Conservation (phyloP, 2,329 filamentous ascomycete species). For the Diaporthe caulivora region DNA sequence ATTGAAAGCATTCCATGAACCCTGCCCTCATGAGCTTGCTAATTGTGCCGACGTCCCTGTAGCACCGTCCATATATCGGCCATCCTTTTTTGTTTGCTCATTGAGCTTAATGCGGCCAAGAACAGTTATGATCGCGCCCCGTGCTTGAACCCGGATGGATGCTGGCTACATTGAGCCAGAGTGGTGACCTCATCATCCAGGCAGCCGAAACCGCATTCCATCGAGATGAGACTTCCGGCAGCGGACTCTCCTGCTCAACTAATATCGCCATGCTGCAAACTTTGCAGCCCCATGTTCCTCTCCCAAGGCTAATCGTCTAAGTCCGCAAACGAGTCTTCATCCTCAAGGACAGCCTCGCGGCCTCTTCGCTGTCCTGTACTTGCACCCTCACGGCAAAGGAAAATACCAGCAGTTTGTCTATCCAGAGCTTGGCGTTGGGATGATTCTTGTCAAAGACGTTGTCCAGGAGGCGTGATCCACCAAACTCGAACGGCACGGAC, state of each 20-base stretch:
- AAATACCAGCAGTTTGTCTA: not conserved
- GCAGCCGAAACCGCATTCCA: too few relatives aligned
- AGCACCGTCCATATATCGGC: not conserved
- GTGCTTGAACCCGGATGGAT: not conserved
- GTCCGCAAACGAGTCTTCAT: too few relatives aligned
- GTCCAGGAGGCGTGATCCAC: rapidly evolving
- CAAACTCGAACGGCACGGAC: not conserved
- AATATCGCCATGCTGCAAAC: too few relatives aligned
- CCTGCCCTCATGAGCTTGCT: not conserved
- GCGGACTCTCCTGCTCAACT: too few relatives aligned
- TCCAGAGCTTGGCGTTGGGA: not conserved
- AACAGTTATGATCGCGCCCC: too few relatives aligned
- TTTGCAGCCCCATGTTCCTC: too few relatives aligned
- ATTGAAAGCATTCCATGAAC: not conserved
- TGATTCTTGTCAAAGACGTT: not conserved
- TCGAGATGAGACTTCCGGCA: too few relatives aligned
- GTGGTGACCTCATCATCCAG: not conserved
- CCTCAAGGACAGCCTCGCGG: not conserved
- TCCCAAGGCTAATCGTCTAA: too few relatives aligned
- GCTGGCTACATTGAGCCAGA: not conserved
- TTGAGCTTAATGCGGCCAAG: not conserved
- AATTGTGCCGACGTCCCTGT: not conserved
- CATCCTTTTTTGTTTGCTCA: not conserved
- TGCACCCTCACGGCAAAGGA: not conserved
- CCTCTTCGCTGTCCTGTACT: not conserved